Conservation (phyloP, 352 stramenopile genomes). For the Globisporangium canariense region DNA sequence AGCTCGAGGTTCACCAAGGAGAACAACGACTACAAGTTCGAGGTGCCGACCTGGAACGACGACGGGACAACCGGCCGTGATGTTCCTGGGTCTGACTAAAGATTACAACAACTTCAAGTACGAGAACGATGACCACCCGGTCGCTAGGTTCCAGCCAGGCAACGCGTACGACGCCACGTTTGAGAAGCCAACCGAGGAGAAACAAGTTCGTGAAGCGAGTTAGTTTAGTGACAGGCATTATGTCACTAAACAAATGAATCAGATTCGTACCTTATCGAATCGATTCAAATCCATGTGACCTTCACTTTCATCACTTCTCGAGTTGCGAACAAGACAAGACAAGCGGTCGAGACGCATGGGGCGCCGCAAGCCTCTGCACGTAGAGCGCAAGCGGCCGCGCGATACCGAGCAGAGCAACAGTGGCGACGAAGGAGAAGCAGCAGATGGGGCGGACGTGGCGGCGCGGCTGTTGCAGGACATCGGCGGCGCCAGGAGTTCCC, state of each 20-base stretch:
- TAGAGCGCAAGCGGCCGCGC: slow-evolving; percentile 24
- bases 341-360: slow-evolving; percentile 20
- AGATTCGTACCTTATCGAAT: not conserved
- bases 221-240: too few relatives aligned
- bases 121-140: too few relatives aligned
- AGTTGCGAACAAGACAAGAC: not conserved
- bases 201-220: too few relatives aligned
- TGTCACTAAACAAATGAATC: not conserved
- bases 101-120: too few relatives aligned
- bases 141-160: too few relatives aligned
- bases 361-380: slow-evolving; percentile 28
- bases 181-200: too few relatives aligned
- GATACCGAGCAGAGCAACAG: not conserved
- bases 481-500: not conserved
- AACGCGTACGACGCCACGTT: too few relatives aligned
- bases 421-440: not conserved
- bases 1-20: too few relatives aligned
- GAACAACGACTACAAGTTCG: too few relatives aligned
- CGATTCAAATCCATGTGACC: not conserved
- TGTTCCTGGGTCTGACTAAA: too few relatives aligned
- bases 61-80: too few relatives aligned
- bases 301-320: not conserved
- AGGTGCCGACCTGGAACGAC: too few relatives aligned
- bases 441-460: not conserved
- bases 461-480: not conserved